These are phyloP conservation scores for Wickerhamiella siamensis DNA, from an alignment of 805 yeast species.

Conservation along the genomic window DNA sequence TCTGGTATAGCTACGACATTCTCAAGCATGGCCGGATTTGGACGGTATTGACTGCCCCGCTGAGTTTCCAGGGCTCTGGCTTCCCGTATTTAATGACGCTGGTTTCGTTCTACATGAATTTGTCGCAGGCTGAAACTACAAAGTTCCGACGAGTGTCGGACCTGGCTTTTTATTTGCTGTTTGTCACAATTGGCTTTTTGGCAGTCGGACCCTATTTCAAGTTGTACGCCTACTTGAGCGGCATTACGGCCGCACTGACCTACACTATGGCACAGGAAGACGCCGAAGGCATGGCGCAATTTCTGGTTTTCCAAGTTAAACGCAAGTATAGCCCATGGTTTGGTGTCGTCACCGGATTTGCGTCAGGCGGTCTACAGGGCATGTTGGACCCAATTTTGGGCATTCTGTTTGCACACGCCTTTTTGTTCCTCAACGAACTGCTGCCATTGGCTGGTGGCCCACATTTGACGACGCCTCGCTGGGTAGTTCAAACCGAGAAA, in stretches of 20 bases:
- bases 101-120: conserved; percentile 4
- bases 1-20: conserved; percentile 9
- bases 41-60: conserved; percentile 10
- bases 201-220: conserved; percentile 13
- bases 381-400: conserved; percentile 21
- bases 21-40: conserved; percentile 9
- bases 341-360: conserved; percentile 19
- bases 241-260: conserved; percentile 23
- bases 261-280: conserved; percentile 29
- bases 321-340: conserved; percentile 24
- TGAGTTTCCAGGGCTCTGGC: conserved; percentile 5
- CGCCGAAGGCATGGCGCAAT: conserved; percentile 19
- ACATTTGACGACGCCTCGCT: conserved; percentile 5
- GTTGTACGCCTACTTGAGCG: conserved; percentile 17
- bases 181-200: conserved; percentile 13
- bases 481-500: conserved; percentile 4
- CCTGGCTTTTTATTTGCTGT: conserved; percentile 15
- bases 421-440: conserved; percentile 20
- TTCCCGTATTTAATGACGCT: conserved; percentile 7
- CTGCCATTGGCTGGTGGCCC: conserved; percentile 22
- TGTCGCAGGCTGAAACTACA: conserved; percentile 8
- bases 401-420: conserved; percentile 23
- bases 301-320: conserved; percentile 21
- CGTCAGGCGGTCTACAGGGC: conserved; percentile 20
- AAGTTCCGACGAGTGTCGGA: conserved; percentile 5